Evolutionary conservation across 1,139 yeast genomes (phyloP).

Genomic region (Magnusiomyces tetraspermus): DNA sequence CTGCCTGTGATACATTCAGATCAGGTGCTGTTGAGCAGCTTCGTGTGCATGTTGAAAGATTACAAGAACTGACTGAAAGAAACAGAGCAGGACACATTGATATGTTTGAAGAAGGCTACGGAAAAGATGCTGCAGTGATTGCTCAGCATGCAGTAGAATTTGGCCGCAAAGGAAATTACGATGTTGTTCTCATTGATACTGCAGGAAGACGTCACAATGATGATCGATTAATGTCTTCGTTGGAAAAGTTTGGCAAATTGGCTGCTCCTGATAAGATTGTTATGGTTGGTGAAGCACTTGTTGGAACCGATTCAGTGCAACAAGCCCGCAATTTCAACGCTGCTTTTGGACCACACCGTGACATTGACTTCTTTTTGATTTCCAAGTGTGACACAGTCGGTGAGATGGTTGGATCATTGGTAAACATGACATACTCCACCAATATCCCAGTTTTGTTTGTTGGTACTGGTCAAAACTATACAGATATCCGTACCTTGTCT

Average conservation of each 20-base stretch:
- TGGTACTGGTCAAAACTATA: conserved; percentile 95
- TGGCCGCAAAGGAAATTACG: conserved; percentile 59
- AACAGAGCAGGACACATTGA: conserved; percentile 54
- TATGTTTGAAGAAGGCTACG: conserved; percentile 89
- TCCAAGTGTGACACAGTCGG: conserved; percentile 98
- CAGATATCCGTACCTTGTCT: conserved; percentile 86
- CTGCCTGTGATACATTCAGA: conserved; percentile 96
- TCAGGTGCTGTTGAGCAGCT: conserved; percentile 97
- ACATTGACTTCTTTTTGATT: conserved; percentile 81
- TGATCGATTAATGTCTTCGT: conserved; percentile 88
- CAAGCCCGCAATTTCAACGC: conserved; percentile 89
- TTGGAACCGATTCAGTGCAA: conserved; percentile 93
- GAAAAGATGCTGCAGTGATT: conserved; percentile 90
- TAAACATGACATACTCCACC: conserved; percentile 94
- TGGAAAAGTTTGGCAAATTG: conserved; percentile 89
- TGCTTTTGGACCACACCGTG: conserved; percentile 80
- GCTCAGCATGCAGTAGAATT: conserved; percentile 88
- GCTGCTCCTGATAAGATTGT: conserved; percentile 94
- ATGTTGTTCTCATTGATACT: conserved; percentile 87
- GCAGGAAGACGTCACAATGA: conserved; percentile 98
- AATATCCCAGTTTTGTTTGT: conserved; percentile 91
- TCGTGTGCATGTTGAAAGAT: conserved; percentile 82
- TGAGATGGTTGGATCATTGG: conserved; percentile 92
- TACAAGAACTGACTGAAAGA: conserved; percentile 52
- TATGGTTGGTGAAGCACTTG: conserved; percentile 98